phyloP scores from a whole-genome alignment of 169 alveolate species.

The Eimeria necatrix region DNA sequence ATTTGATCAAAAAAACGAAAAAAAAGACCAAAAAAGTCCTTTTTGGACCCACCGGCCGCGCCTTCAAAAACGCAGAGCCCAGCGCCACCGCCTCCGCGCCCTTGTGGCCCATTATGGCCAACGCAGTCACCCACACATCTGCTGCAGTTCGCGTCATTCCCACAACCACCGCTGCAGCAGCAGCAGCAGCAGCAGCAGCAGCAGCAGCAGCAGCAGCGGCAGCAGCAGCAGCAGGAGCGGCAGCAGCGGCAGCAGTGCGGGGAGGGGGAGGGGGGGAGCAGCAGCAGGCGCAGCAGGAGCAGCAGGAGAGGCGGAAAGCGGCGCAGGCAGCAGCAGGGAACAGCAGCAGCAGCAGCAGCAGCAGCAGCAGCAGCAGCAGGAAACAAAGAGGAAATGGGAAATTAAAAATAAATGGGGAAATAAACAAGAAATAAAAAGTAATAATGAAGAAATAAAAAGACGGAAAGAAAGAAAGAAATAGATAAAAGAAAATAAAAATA shows the following conservation, averaged over 20 bases:
- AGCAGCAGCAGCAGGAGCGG: too few species aligned
- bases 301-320: too few species aligned
- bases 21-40: background rate
- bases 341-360: background rate
- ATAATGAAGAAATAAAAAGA: too few species aligned
- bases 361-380: background rate
- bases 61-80: conserved; percentile 45
- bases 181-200: conserved; percentile 9
- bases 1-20: background rate
- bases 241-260: too few species aligned
- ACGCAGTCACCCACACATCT: conserved; percentile 70
- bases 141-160: conserved; percentile 37
- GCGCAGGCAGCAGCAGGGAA: background rate
- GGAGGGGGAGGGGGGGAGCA: too few species aligned
- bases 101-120: conserved; percentile 77
- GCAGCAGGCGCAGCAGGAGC: too few species aligned
- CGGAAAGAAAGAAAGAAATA: too few species aligned
- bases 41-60: background rate
- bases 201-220: too few species aligned
- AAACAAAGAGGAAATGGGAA: background rate
- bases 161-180: conserved; percentile 43
- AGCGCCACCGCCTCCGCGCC: conserved; percentile 77
- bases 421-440: too few species aligned
- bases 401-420: background rate
- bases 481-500: too few species aligned